A percentile compares a stretch with the other conserved stretches of the same genome.
Conservation (phyloP, 2,329 filamentous ascomycete species). For the Xylariales sp. region DNA sequence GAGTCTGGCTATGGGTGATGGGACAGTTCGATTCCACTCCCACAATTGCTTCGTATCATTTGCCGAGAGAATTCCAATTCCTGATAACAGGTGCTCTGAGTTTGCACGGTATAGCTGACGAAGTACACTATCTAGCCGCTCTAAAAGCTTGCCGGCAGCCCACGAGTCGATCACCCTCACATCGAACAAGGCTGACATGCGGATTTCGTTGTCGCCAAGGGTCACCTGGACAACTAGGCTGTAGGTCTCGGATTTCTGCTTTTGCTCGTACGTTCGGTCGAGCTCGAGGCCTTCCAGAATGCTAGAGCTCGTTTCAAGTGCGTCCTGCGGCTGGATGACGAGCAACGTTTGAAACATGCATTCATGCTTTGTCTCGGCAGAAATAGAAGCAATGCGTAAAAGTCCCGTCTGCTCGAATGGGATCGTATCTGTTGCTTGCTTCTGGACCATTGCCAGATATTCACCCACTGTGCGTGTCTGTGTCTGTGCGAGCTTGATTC, state of each 20-base stretch:
- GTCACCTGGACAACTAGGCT: too few species aligned
- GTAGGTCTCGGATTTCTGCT: too few species aligned
- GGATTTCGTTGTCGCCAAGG: too few species aligned
- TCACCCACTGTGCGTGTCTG: not conserved
- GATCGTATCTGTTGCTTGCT: constrained; percentile 21
- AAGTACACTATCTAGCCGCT: not conserved
- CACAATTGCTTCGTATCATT: not conserved
- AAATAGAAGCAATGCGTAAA: constrained; percentile 2
- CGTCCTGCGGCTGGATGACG: too few species aligned
- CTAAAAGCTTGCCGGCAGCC: too few species aligned
- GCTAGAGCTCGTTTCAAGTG: too few species aligned
- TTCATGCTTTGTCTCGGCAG: not conserved
- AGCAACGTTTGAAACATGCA: constrained; percentile 6
- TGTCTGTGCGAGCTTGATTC: not conserved
- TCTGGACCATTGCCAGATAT: constrained; percentile 10
- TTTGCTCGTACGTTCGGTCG: too few species aligned
- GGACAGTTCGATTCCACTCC: not conserved
- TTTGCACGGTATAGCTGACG: not conserved
- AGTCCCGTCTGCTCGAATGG: constrained; percentile 6
- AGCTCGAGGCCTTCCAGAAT: too few species aligned
- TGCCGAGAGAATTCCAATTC: not conserved
- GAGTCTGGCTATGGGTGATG: not conserved
- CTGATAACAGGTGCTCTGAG: not conserved
- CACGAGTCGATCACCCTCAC: too few species aligned
- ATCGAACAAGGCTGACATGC: too few species aligned